A percentile compares a stretch with the other conserved stretches of the same genome.
These are phyloP conservation scores for Crepidotus variabilis DNA, from an alignment of 768 basidiomycete genomes.

Conservation along the genomic window DNA sequence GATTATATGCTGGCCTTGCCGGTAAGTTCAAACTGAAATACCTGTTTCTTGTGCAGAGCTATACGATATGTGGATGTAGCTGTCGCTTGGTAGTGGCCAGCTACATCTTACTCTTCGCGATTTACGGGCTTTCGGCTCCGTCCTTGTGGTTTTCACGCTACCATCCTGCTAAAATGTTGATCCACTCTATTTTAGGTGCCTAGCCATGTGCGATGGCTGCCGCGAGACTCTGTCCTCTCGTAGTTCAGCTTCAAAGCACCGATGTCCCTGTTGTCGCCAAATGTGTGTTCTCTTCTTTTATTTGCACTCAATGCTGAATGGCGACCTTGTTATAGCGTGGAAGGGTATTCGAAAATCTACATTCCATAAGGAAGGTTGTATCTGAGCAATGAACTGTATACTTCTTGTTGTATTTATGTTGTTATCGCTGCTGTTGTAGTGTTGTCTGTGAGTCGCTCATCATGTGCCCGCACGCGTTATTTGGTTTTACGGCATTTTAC, in stretches of 20 bases:
- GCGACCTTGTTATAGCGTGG: slow-evolving; percentile 23
- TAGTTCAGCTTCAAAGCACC: slow-evolving; percentile 52
- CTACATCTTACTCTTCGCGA: too few relatives aligned
- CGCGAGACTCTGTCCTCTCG: slow-evolving; percentile 56
- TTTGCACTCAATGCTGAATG: slow-evolving; percentile 9
- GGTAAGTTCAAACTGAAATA: slow-evolving; percentile 34
- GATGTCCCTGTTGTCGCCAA: slow-evolving; percentile 66
- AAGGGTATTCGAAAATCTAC: slow-evolving; percentile 60
- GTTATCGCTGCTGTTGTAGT: background rate
- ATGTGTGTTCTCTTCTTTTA: slow-evolving; percentile 26
- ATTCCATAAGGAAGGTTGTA: slow-evolving; percentile 39
- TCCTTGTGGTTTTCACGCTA: too few relatives aligned
- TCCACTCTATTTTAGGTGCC: slow-evolving; percentile 31
- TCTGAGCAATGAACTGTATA: background rate
- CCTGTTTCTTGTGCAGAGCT: slow-evolving; percentile 6
- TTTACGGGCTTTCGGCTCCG: too few relatives aligned
- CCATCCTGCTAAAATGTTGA: too few relatives aligned
- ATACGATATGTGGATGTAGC: background rate
- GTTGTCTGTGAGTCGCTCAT: too few relatives aligned
- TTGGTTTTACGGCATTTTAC: too few relatives aligned
- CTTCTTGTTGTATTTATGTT: background rate
- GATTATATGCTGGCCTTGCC: slow-evolving; percentile 84
- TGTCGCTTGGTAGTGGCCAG: too few relatives aligned
- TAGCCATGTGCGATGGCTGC: slow-evolving; percentile 65
- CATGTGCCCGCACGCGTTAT: too few relatives aligned